A percentile compares a stretch with the other conserved stretches of the same genome.
These are phyloP conservation scores for Wickerhamiella lipophila DNA, from an alignment of 805 yeast species.

Conservation along the genomic window DNA sequence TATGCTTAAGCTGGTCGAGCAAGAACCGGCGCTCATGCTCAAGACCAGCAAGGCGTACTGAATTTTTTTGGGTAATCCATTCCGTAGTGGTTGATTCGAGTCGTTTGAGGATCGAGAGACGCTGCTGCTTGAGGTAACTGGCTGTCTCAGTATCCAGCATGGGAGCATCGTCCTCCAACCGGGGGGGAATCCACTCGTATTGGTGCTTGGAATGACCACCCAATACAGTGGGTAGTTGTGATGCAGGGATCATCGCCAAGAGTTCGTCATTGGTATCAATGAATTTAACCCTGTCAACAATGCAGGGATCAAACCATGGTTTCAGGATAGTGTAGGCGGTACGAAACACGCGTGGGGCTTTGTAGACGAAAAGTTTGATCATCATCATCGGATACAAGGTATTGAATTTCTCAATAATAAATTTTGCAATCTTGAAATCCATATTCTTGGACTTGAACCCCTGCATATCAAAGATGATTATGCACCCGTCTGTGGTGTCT, in stretches of 20 bases:
- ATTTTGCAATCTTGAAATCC: slow-evolving; percentile 86
- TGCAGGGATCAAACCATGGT: slow-evolving; percentile 94
- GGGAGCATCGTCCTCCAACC: slow-evolving; percentile 41
- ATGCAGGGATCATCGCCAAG: slow-evolving; percentile 43
- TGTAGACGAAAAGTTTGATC: slow-evolving; percentile 72
- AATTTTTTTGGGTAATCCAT: slow-evolving; percentile 55
- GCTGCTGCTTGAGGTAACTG: slow-evolving; percentile 36
- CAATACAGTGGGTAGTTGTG: slow-evolving; percentile 51
- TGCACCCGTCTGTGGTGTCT: slow-evolving; percentile 68
- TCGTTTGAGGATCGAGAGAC: slow-evolving; percentile 40
- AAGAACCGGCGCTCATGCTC: slow-evolving; percentile 35
- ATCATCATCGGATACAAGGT: slow-evolving; percentile 93
- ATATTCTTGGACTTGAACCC: slow-evolving; percentile 83
- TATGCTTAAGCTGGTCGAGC: slow-evolving; percentile 42
- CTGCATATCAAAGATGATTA: slow-evolving; percentile 73
- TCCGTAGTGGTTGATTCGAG: slow-evolving; percentile 53
- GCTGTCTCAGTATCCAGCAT: slow-evolving; percentile 36
- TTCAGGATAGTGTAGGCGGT: slow-evolving; percentile 90
- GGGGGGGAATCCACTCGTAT: slow-evolving; percentile 50
- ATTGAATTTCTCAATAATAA: slow-evolving; percentile 78
- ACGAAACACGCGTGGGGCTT: slow-evolving; percentile 94
- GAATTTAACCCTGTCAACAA: slow-evolving; percentile 79
- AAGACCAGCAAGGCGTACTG: slow-evolving; percentile 37
- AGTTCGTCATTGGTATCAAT: slow-evolving; percentile 61
- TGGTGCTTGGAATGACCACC: slow-evolving; percentile 62